Evolutionary conservation across 1,284 basidiomycete species (phyloP), one percentile per base, ranked within the genome.

Genomic region (Polyporus tsugae): DNA sequence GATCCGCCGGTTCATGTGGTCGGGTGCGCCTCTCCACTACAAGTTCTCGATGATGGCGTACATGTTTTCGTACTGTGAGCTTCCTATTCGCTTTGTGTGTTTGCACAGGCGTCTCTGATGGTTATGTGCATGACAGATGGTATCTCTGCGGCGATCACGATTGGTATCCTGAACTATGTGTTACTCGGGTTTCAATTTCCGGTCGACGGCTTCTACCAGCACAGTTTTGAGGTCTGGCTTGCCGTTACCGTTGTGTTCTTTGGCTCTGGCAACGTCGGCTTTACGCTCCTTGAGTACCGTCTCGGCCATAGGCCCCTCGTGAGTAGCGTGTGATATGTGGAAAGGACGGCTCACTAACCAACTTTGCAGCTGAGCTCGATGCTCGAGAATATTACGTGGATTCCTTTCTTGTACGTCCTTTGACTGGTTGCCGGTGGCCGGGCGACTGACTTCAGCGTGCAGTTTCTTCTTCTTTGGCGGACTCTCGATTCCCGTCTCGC

Each of bases 391-490:
- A 64, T 87, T 70, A 80, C 79, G 65, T 87, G 86, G 86, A 70
- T 84, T 22, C 84, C 84, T 11, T 84, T 82, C 80, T 83, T 84
- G 81, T 81, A 69, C 72, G 81, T 80, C 25, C 22, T 36, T 60
- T 63, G 46, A 41, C 17, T 22, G 17, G 33, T 49, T 59, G 60
- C 36, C 25, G 13, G 25, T 46, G 9, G 25, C 38, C n/a, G 36
- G 41, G 39, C 60, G 55, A 35, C 70, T 75, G 68, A 73, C 62
- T 35, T 33, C 9, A 22, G 60, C 41, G 19, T 60, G 35, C 75
- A 86, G 86, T 79, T 83, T 83, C 75, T 86, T 88, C 81, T 87
- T 88, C 82, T 87, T 88, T 76, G 81, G 82, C 41, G 86, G 86
- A 7, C 80, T 88, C 66, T 82, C 82, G 22, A 81, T 85, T 71